Base-by-base conservation (phyloP, 2,329 filamentous ascomycete genomes). In the Colletotrichum filicis region DNA sequence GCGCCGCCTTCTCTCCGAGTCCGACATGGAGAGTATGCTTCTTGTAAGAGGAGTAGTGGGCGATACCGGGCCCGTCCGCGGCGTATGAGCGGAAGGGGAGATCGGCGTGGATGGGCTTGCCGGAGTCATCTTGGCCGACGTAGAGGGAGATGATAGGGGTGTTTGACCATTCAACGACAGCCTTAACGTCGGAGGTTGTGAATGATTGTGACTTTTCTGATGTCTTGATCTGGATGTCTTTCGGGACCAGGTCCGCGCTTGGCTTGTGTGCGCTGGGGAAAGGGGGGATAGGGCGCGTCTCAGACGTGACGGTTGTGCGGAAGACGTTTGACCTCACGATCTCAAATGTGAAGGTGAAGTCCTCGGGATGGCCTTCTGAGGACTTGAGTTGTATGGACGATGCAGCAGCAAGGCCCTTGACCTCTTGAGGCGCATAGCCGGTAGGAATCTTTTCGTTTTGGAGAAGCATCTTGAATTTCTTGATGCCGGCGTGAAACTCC, bases 1-100 rank as follows among this genome's bases (percentile, higher is more conserved):
- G 92, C 0, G 92, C 92, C 5, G 91, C 86, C 79, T 94, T 94
- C 79, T 94, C 92, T 5, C 92, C 93, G 0, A 94, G 84, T 0
- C 93, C 92, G 22, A 93, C 88, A 76, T 94, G 91, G 0, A 94
- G 85, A 0, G 89, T 91, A 24, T 87, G 85, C 19, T 87, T 83
- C 74, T 92, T 89, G 79, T 92, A 92, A 16, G 85, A 82, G 0
- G 89, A 90, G 78, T 94, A 94, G 77, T 93, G 91, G 0, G 91
- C 87, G 24, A 93, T 82, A 1, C 92, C 92, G 0, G 83, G 79
- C 0, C 88, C 88, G 75, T 94, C 91, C 8, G 90, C 83, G 1
- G 86, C 88, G 75, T 94, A 94, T 0, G 92, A 93, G 11, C 92
- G 90, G 76, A 89, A 86, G 0, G 88, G 87, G 2, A 94, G 82